These are phyloP conservation scores for Inosperma sp. DNA, from an alignment of 768 basidiomycete species.

Conservation along the genomic window DNA sequence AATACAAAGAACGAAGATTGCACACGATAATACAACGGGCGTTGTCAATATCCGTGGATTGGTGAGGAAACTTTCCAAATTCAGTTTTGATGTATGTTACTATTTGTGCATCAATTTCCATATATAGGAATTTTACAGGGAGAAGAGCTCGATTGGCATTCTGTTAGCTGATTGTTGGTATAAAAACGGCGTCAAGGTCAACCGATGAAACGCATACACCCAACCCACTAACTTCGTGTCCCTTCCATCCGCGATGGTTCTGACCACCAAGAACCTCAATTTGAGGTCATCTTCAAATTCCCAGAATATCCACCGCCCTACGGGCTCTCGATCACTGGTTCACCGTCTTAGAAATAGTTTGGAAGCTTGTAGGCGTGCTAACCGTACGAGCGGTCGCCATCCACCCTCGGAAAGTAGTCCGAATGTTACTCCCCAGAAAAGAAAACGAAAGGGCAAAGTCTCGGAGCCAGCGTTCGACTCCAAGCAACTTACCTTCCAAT, in stretches of 20 bases:
- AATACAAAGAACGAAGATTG: too few species aligned
- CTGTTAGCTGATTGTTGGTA: background rate
- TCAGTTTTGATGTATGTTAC: background rate
- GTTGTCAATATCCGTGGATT: constrained; percentile 1
- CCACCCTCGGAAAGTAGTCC: background rate
- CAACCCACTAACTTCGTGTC: background rate
- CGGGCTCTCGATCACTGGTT: background rate
- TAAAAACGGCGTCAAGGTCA: background rate
- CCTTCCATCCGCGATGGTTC: constrained; percentile 6
- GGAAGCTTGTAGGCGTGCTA: constrained; percentile 1
- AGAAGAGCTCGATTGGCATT: constrained; percentile 6
- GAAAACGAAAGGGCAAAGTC: background rate
- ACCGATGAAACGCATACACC: background rate
- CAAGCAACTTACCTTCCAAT: constrained; percentile 23
- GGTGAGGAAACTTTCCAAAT: background rate
- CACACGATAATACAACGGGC: too few species aligned
- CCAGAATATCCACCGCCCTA: constrained; percentile 10
- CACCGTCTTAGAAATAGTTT: constrained; percentile 9
- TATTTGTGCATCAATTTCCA: constrained; percentile 6
- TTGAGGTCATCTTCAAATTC: constrained; percentile 3
- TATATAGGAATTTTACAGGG: background rate
- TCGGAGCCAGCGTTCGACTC: constrained; percentile 15
- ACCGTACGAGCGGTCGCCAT: background rate
- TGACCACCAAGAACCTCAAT: constrained; percentile 6
- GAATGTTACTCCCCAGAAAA: background rate